Percentiles rank a stretch among this genome's conserved stretches.
phyloP scores from a whole-genome alignment of 2,329 filamentous ascomycete species.

The Polytolypa hystricis region DNA sequence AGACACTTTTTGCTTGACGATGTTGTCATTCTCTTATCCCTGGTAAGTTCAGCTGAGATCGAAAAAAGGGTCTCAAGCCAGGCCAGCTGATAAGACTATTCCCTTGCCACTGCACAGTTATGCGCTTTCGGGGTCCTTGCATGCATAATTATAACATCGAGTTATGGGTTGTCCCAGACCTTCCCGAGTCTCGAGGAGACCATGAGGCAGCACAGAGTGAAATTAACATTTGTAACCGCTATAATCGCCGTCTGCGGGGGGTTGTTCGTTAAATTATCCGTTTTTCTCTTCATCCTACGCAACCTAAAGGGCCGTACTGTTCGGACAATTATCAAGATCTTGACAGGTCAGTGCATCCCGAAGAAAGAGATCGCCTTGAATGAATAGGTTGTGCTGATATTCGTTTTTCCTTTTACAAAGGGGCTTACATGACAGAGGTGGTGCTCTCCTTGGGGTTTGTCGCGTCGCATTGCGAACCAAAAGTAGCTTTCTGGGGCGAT shows the following conservation, averaged over 20 bases:
- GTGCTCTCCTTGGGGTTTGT: no score
- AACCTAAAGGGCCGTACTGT: constrained; percentile 30
- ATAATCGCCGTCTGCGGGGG: constrained; percentile 38
- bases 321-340: constrained; percentile 31
- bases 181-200: constrained; percentile 23
- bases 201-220: constrained; percentile 27
- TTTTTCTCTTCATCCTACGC: constrained; percentile 36
- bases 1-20: constrained; percentile 10
- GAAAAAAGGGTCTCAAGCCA: no score
- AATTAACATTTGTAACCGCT: constrained; percentile 37
- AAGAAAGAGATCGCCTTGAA: no score
- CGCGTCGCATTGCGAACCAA: no score
- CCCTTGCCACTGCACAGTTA: constrained; percentile 9
- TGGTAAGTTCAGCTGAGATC: neutral
- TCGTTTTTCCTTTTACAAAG: no score
- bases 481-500: no score
- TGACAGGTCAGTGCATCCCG: constrained; percentile 36
- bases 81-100: no score
- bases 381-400: no score
- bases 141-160: constrained; percentile 36
- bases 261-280: constrained; percentile 38
- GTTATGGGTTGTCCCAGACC: constrained; percentile 40
- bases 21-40: constrained; percentile 3
- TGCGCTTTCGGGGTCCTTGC: constrained; percentile 19
- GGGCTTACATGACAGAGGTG: no score